Percentiles rank a stretch among this genome's conserved stretches.
These are phyloP conservation scores for Talaromyces islandicus DNA, from an alignment of 2,329 filamentous ascomycete species.

Conservation along the genomic window DNA sequence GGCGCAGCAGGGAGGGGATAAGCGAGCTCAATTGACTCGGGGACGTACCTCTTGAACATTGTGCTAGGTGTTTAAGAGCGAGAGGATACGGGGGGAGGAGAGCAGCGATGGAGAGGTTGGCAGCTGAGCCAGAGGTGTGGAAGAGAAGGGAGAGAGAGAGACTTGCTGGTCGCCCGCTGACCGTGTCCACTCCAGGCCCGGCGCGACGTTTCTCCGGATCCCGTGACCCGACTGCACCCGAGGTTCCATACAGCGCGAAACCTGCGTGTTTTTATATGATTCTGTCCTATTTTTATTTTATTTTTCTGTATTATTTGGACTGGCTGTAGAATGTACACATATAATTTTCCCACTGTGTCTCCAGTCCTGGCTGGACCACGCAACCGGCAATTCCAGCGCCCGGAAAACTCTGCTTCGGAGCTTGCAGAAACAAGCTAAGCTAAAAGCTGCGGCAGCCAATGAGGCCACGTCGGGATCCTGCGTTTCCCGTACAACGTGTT, in stretches of 20 bases:
- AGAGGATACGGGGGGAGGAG: constrained; percentile 27
- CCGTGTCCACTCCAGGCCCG: neutral
- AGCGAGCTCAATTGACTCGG: constrained; percentile 15
- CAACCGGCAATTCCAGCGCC: neutral
- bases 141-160: constrained; percentile 17
- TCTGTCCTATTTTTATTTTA: neutral
- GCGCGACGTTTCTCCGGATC: constrained; percentile 3
- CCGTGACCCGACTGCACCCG: constrained; percentile 12
- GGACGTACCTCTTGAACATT: constrained; percentile 58
- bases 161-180: neutral
- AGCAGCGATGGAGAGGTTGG: constrained; percentile 14
- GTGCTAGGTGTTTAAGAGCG: constrained; percentile 43
- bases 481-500: neutral
- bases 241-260: neutral
- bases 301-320: neutral
- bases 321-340: no score
- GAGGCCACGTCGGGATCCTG: neutral
- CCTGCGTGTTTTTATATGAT: no score
- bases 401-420: neutral
- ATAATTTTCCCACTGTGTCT: no score
- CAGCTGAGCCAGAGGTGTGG: constrained; percentile 3
- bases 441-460: neutral
- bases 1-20: constrained; percentile 9
- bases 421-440: neutral
- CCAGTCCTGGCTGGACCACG: neutral